Percentiles rank a stretch among this genome's conserved stretches.
phyloP scores from a whole-genome alignment of 805 yeast species.

The Candida ascalaphidarum region DNA sequence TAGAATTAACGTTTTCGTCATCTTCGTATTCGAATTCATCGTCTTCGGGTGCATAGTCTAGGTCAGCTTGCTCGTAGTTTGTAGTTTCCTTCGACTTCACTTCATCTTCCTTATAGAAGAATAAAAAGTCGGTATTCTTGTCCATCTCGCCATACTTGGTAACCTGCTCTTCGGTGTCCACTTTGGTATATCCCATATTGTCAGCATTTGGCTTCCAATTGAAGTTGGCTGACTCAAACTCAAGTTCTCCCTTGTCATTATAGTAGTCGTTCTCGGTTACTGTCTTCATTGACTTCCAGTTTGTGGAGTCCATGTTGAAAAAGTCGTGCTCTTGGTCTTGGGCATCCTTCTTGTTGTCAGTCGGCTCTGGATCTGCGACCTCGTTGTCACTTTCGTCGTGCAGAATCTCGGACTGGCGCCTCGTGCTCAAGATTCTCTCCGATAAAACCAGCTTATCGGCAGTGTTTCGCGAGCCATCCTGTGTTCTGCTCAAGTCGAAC shows the following conservation, averaged over 20 bases:
- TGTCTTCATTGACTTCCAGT: slow-evolving; percentile 85
- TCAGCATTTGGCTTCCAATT: slow-evolving; percentile 35
- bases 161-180: slow-evolving; percentile 81
- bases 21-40: slow-evolving; percentile 21
- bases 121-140: slow-evolving; percentile 44
- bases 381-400: background rate
- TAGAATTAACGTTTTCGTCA: slow-evolving; percentile 39
- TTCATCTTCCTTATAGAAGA: slow-evolving; percentile 12
- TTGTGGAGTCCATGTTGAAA: slow-evolving; percentile 32
- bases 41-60: slow-evolving; percentile 14
- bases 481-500: too few relatives aligned
- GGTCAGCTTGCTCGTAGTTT: slow-evolving; percentile 17
- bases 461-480: too few relatives aligned
- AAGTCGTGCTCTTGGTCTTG: slow-evolving; percentile 18
- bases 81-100: slow-evolving; percentile 16
- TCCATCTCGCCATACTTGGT: slow-evolving; percentile 51
- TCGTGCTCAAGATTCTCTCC: background rate
- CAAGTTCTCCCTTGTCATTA: slow-evolving; percentile 67
- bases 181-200: slow-evolving; percentile 84
- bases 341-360: background rate
- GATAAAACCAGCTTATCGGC: too few relatives aligned
- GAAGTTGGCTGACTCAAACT: slow-evolving; percentile 26
- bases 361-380: background rate
- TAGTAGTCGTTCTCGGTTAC: slow-evolving; percentile 71
- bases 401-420: slow-evolving; percentile 1